phyloP scores from a whole-genome alignment of 352 stramenopile genomes.

The Phytophthora kernoviae region DNA sequence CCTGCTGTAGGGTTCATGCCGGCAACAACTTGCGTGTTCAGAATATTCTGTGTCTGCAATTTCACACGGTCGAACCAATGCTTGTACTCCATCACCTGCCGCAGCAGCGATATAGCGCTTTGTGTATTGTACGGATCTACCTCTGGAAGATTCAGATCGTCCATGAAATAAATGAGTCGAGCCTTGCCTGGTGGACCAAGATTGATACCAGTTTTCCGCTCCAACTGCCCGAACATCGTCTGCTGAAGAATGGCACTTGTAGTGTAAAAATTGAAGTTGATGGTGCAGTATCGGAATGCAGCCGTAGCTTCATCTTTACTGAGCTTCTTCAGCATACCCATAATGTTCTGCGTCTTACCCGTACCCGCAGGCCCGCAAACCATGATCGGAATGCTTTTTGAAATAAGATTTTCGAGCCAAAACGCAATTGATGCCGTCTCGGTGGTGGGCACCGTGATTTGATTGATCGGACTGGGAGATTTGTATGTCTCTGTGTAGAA shows the following conservation, averaged over 20 bases:
- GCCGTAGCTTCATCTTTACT: conserved; percentile 84
- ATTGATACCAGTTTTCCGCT: conserved; percentile 95
- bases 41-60: conserved; percentile 93
- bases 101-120: conserved; percentile 92
- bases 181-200: conserved; percentile 93
- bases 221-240: conserved; percentile 92
- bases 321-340: conserved; percentile 94
- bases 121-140: conserved; percentile 97
- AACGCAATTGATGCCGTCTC: conserved; percentile 96
- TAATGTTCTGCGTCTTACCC: conserved; percentile 95
- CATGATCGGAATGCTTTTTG: conserved; percentile 92
- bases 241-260: conserved; percentile 92
- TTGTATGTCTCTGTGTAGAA: conserved; percentile 93
- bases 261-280: conserved; percentile 99
- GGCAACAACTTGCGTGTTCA: conserved; percentile 94
- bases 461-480: conserved; percentile 85
- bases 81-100: conserved; percentile 96
- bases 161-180: conserved; percentile 97
- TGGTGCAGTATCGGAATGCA: conserved; percentile 89
- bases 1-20: conserved; percentile 97
- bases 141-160: conserved; percentile 96
- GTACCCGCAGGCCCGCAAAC: conserved; percentile 94
- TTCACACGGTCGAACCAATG: conserved; percentile 95
- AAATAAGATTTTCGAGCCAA: conserved; percentile 95
- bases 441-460: conserved; percentile 93